Base-by-base conservation (phyloP, 371 early-diverging fungal genomes). In the Coemansia sp. region DNA sequence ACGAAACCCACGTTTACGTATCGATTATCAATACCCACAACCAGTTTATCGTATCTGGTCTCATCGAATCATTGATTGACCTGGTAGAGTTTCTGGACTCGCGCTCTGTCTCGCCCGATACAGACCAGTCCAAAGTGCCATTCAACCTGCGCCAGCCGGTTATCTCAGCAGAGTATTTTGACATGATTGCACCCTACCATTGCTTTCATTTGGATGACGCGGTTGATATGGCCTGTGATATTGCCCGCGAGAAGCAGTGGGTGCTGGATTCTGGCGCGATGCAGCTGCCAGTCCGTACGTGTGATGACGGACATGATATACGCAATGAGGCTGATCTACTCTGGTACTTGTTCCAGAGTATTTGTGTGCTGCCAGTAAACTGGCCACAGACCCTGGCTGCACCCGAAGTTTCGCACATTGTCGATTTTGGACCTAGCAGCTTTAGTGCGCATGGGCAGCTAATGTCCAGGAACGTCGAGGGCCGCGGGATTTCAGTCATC, bases 381-480 rank as follows among this genome's bases (percentile, higher is more conserved):
- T 96, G 97, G 97, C 90, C 90, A 63, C 82, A 80, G 65, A 90
- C 93, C 16, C 18, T 91, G 89, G 53, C 81, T 82, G 58, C 68
- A 82, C 77, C 83, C 16, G 82, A 76, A 24, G 79, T 87, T 65
- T 90, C 94, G 4, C 95, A 95, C 77, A 86, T 94, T 42, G 81
- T 96, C 42, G 95, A 95, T 81, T 95, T 95, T 80, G 95, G 97
- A 26, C 92, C 95, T 4, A 93, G 93, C 65, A 92, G 92, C 34
- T 77, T 91, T 21, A 88, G 90, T 2, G 95, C 94, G 51, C 76
- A 74, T 31, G 75, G 71, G 5, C 83, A 86, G 45, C 79, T 95
- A 67, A 92, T 93, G 3, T 84, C 89, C 75, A 88, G 91, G 64
- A 95, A 94, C 84, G 89, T 91, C 82, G 94, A 94, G 72, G 97